Evolutionary conservation across 768 basidiomycete species (phyloP), one percentile per base, ranked within the genome.

Genomic region (Rhizopogon vulgaris): DNA sequence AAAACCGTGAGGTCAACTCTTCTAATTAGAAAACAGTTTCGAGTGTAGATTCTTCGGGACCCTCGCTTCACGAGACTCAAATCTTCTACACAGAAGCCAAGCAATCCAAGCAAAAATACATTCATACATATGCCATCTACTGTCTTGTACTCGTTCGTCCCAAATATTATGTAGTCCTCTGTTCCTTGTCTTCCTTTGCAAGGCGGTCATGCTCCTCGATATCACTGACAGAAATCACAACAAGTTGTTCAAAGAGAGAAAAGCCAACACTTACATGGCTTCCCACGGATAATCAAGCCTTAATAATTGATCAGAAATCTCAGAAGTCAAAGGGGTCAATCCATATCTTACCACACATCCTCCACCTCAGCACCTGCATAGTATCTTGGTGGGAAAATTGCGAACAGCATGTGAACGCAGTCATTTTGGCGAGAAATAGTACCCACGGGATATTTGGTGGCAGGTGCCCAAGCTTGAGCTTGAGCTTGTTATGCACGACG

Each of bases 401-500:
- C 30, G 9, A 32, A 54, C 45, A 38, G 42, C 32, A 54, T 52
- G 56, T 51, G 49, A 53, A 41, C 11, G 11, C 8, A 3, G 22
- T 38, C 34, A 8, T 42, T 15, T 22, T 42, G 15, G 34, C 24
- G 52, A 22, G 17, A 38, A 24, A 7, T 11, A 24, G 48, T 24
- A 70, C 82, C 64, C 63, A 91, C 87, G 77, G 79, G 25, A 77
- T 74, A 53, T 80, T 79, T 2, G 73, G 59, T 3, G 93, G 89
- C 36, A 99, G 71, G 41, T 80, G 70, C 25, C 83, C 94, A 34
- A 84, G 65, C 72, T 99, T 99, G 30, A 76, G 73, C 71, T 97
- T 97, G 55, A 83, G 74, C 73, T 97, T 98, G 75, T 94, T 91
- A 70, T 94, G 90, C 24, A 94, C 90, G 42, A 98, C 95, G 63